Base-by-base conservation (phyloP, 2,329 filamentous ascomycete genomes). In the Aplosporella prunicola region DNA sequence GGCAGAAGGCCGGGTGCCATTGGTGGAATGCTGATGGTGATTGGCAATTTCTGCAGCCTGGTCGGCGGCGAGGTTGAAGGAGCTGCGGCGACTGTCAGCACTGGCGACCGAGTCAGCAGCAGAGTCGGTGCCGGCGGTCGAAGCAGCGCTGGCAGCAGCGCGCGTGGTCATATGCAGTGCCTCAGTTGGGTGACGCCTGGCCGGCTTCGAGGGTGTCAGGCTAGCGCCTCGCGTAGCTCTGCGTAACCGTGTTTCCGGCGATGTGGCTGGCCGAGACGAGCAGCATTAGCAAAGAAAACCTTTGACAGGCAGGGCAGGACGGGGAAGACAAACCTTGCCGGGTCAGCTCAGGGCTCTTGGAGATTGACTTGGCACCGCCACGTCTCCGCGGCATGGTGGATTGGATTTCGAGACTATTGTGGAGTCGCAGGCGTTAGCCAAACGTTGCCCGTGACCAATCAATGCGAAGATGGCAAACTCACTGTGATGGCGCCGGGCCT, bases 151-250 rank as follows among this genome's bases (percentile, higher is more conserved):
- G 49, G 56, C 55, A 52, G 58, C 58, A 48, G 56, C 57, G 40
- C 66, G 59, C 34, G 64, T 68, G 40, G 61, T 68, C 66, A 69
- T 69, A 52, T 67, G 64, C 49, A 67, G 55, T 36, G 64, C 62
- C 52, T 61, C 57, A 42, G 64, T 63, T 45, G 64, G 64, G 52
- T 62, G 60, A 45, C 67, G 62, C 24, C 38, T 40, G 32, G 57
- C 57, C 44, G 53, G 48, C 47, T 50, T 58, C 40, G 43, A 47
- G 47, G 49, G 49, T 42, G 49, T 51, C 46, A 47, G 42, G 50
- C 46, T 48, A 51, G 44, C 52, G 35, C 30, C 38, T 60, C 53
- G 57, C 55, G 57, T 60, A 55, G 48, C 39, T 42, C 50, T 46
- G 48, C 55, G 56, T 53, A 48, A 43, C 44, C 46, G 42, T 35